Evolutionary conservation across 257 asterid species (phyloP).

Genomic region (Voacanga thouarsii): DNA sequence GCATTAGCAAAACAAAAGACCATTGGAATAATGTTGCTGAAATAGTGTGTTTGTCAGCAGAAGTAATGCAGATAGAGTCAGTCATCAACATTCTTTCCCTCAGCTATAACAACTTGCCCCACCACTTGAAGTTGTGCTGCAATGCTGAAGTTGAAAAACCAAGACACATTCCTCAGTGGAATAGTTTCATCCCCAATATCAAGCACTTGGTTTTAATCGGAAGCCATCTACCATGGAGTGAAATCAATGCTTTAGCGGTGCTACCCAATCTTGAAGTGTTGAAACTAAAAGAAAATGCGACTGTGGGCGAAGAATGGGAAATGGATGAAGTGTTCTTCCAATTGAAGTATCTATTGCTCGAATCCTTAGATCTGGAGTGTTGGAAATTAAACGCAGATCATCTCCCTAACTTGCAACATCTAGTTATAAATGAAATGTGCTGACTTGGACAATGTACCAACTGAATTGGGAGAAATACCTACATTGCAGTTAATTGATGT

Average conservation of each 20-base stretch:
- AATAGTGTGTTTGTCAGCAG: not conserved
- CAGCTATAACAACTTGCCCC: constrained; percentile 31
- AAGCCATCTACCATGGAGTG: not conserved
- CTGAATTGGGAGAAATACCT: not conserved
- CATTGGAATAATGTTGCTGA: not conserved
- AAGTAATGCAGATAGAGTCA: not conserved
- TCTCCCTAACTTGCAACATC: no score
- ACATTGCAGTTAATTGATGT: not conserved
- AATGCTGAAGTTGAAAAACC: no score
- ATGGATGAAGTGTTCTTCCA: no score
- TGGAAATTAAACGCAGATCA: no score
- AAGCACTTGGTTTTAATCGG: not conserved
- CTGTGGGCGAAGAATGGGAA: no score
- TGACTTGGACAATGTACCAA: not conserved
- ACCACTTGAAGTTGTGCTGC: constrained; percentile 13
- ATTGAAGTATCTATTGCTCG: no score
- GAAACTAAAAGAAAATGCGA: not conserved
- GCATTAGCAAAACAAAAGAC: no score
- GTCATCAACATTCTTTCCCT: constrained; percentile 15
- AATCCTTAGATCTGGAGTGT: no score
- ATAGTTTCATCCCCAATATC: not conserved
- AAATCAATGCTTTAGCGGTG: not conserved
- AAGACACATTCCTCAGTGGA: not conserved
- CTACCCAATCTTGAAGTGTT: not conserved
- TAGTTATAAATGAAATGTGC: not conserved